Evolutionary conservation across 164 flowering plant species (phyloP), one percentile per base, ranked within the genome.

Genomic region (Magnolia changhungtana): DNA sequence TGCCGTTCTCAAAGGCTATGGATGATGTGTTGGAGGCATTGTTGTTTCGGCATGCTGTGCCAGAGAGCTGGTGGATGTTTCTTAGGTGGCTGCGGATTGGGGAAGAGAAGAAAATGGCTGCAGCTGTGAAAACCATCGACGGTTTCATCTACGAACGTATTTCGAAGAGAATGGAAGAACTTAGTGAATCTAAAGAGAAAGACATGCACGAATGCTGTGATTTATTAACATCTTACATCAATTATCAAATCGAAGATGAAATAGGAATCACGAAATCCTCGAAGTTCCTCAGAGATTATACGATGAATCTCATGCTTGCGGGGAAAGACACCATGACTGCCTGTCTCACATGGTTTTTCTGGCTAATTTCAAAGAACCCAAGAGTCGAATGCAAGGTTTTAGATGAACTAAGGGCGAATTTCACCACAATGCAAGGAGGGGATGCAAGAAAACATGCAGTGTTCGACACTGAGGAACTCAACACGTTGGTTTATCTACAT

Each of bases 401-500:
- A 65, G 70, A 49, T 19, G 58, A 65, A 65, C 20, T 64, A 19
- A 64, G 37, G 58, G 76, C 8, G 18, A 21, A 20, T 14, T 49
- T 8, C 10, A 1, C 49, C 45, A 10, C 20, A 3, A 61, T 4
- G 8, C 29, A 16, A 37, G 75, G 51, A 21, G 63, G 31, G 8
- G 74, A 13, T 19, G 10, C 63, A 27, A 23, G 45, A 23, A 23
- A 24, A 72, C 23, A 4, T 18, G 11, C n/a, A 23, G 63, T 51
- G 19, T 76, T 80, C 51, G 52, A 63, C 21, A 18, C 67, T 2
- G 76, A 82, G 1, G 85, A 85, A 50, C 55, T 83, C 6, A 77
- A 69, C 21, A 21, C 68, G 31, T 37, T 81, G 63, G 79, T 82
- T 2, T 82, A 86, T 67, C 84, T 86, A 7, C 83, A 86, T 21